Evolutionary conservation across 2,329 filamentous ascomycete species (phyloP).

Genomic region (Colletotrichum sp.): DNA sequence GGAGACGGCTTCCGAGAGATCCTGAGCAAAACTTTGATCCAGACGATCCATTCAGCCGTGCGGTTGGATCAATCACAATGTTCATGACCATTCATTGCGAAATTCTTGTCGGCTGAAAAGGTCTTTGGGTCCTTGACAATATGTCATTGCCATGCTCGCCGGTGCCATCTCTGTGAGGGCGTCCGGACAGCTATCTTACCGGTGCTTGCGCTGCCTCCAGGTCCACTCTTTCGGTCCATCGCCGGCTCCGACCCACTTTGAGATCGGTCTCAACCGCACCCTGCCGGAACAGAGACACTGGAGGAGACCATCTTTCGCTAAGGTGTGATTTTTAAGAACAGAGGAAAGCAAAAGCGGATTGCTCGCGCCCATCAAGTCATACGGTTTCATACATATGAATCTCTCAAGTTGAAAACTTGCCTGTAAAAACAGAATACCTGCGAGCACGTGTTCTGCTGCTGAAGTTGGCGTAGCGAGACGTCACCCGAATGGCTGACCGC

Average conservation of each 20-base stretch:
- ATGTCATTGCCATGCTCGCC: background rate
- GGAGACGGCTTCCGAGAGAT: background rate
- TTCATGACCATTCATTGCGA: background rate
- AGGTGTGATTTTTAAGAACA: too few relatives aligned
- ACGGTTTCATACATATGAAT: too few relatives aligned
- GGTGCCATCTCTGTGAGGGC: background rate
- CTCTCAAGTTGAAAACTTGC: too few relatives aligned
- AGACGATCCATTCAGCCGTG: background rate
- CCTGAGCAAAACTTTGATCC: background rate
- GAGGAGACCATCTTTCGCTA: too few relatives aligned
- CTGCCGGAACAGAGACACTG: too few relatives aligned
- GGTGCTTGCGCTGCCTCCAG: background rate
- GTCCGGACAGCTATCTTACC: background rate
- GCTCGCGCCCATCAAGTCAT: too few relatives aligned
- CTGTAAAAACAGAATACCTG: too few relatives aligned
- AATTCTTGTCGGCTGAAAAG: background rate
- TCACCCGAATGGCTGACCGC: too few relatives aligned
- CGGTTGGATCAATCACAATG: background rate
- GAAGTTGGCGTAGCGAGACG: too few relatives aligned
- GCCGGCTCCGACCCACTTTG: background rate
- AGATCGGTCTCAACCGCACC: background rate
- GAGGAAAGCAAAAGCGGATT: too few relatives aligned
- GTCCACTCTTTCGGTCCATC: background rate
- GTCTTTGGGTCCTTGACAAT: background rate
- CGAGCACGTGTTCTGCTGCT: too few relatives aligned